phyloP scores from a whole-genome alignment of 176 grass and related monocot genomes.

The Saccharum spontaneum region DNA sequence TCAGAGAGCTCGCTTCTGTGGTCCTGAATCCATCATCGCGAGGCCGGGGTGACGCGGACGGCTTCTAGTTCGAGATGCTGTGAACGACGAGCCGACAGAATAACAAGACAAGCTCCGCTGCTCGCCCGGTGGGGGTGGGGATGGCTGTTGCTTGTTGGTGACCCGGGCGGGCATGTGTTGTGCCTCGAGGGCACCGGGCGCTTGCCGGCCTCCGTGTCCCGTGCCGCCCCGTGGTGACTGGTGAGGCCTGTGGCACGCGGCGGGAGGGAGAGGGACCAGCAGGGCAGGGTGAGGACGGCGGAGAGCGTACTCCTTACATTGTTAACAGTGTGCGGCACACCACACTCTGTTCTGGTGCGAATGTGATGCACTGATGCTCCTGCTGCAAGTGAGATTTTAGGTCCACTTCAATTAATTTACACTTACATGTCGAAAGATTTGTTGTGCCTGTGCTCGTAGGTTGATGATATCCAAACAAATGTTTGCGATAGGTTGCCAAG shows the following conservation, averaged over 20 bases:
- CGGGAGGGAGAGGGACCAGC: not conserved
- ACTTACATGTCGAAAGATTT: not conserved
- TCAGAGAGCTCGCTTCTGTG: slow-evolving; percentile 11
- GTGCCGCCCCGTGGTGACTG: not conserved
- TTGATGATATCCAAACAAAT: not conserved
- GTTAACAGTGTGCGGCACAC: too few relatives aligned
- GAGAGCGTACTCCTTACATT: not conserved
- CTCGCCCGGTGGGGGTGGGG: not conserved
- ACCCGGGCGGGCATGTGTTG: slow-evolving; percentile 1
- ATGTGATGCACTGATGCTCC: not conserved
- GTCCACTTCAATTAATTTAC: not conserved
- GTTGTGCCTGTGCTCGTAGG: not conserved
- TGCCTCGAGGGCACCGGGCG: slow-evolving; percentile 8
- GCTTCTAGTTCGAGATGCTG: slow-evolving; percentile 32
- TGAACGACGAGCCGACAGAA: slow-evolving; percentile 30
- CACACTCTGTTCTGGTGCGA: not conserved
- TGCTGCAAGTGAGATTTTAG: not conserved
- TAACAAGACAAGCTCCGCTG: slow-evolving; percentile 10
- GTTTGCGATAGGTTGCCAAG: slow-evolving; percentile 20
- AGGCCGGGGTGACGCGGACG: slow-evolving; percentile 11
- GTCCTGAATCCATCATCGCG: slow-evolving; percentile 37
- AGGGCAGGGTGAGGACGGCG: not conserved
- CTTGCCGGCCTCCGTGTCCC: not conserved
- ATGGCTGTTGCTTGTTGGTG: not conserved
- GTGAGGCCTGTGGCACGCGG: not conserved